Base-by-base conservation (phyloP, 805 yeast genomes). In the Peterozyma xylosa region DNA sequence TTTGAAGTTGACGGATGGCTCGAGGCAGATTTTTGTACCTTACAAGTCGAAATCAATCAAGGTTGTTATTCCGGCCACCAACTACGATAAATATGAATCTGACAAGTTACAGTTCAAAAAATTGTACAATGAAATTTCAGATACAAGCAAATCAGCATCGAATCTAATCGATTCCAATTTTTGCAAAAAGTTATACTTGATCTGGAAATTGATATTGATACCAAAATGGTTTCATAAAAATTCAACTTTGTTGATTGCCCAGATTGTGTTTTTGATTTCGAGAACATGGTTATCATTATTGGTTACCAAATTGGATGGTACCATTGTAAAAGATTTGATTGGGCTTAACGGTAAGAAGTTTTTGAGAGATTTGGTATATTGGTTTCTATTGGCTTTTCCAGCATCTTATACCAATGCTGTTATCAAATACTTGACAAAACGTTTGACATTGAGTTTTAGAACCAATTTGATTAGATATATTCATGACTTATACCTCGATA, bases 361-460 rank as follows among this genome's bases (percentile, higher is more conserved):
- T 53, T 60, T 80, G 35, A 69, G 86, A 47, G 96, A 90, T 59
- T 68, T 90, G 60, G 73, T 78, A 9, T 84, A 85, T 60, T 90
- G 97, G 97, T 77, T 90, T 46, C 63, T 86, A 47, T 80, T 90
- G 57, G 96, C 96, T 1, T 78, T 90, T 49, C 98, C 98, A 2
- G 95, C 96, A 0, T 81, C 93, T 2, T 90, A 87, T 60, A 85
- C 96, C 30, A 90, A 90, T 62, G 84, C 96, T 39, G 89, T 91
- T 46, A 90, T 90, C 57, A 86, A 84, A 57, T 86, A 76, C 55
- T 65, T 90, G 52, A 86, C 89, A 43, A 77, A 82, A 55, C 74
- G 86, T 53, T 66, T 90, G 46, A 79, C 95, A 11, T 70, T 88
- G 43, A 86, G 86, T 54, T 90, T 90, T 68, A 78, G 97, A 68